Percentiles rank a stretch among this genome's conserved stretches.
These are phyloP conservation scores for Pyrenochaeta sp. DNA, from an alignment of 2,329 filamentous ascomycete species.

Conservation along the genomic window DNA sequence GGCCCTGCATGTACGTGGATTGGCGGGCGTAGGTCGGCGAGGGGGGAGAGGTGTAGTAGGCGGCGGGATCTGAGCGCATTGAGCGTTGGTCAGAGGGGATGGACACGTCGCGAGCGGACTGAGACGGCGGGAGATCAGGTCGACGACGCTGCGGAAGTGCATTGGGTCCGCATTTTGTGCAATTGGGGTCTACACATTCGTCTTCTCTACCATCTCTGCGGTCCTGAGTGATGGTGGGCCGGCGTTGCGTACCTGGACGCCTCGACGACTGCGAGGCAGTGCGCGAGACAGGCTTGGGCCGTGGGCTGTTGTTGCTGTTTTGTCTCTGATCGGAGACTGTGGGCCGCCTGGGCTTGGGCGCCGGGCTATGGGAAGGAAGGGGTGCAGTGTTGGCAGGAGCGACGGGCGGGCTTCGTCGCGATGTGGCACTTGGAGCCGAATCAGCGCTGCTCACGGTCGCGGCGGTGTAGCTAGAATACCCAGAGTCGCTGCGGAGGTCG, in stretches of 20 bases:
- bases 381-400: constrained; percentile 22
- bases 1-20: constrained; percentile 32
- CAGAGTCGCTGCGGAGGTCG: constrained; percentile 67
- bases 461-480: constrained; percentile 68
- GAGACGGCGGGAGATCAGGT: constrained; percentile 29
- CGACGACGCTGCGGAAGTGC: constrained; percentile 19
- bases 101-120: constrained; percentile 42
- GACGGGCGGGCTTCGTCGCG: constrained; percentile 38
- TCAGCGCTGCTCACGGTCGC: constrained; percentile 62
- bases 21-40: constrained; percentile 40
- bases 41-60: constrained; percentile 34
- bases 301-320: constrained; percentile 31
- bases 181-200: constrained; percentile 48
- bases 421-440: constrained; percentile 56
- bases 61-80: constrained; percentile 42
- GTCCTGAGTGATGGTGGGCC: constrained; percentile 23
- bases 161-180: constrained; percentile 36
- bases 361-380: constrained; percentile 27
- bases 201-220: constrained; percentile 21
- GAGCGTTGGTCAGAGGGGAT: constrained; percentile 38
- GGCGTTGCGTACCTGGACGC: constrained; percentile 18
- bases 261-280: constrained; percentile 35
- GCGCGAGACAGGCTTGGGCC: constrained; percentile 34
- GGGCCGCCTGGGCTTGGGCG: constrained; percentile 27
- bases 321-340: constrained; percentile 25